Evolutionary conservation across 306 rosid genomes (phyloP).

Genomic region (Purshia tridentata): DNA sequence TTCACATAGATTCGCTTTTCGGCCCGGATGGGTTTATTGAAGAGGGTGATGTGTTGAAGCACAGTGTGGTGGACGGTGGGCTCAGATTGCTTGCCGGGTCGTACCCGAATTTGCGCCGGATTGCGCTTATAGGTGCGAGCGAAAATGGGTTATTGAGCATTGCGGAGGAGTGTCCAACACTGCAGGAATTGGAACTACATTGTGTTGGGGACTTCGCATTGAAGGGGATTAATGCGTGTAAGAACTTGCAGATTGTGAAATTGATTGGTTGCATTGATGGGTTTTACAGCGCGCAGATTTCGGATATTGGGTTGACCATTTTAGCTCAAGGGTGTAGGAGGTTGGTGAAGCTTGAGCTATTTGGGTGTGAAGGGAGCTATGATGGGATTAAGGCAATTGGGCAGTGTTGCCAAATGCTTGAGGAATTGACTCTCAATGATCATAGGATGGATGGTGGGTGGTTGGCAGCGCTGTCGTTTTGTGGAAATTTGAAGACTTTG

Average conservation of each 20-base stretch:
- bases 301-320: constrained; percentile 83
- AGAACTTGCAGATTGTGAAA: constrained; percentile 67
- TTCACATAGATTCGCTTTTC: constrained; percentile 52
- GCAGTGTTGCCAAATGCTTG: constrained; percentile 82
- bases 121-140: constrained; percentile 62
- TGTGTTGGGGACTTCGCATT: constrained; percentile 48
- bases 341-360: constrained; percentile 77
- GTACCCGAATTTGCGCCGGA: constrained; percentile 56
- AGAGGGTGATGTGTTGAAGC: constrained; percentile 48
- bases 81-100: constrained; percentile 46
- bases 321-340: constrained; percentile 84
- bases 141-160: constrained; percentile 61
- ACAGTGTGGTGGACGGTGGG: constrained; percentile 60
- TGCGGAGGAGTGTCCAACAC: constrained; percentile 67
- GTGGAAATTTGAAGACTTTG: constrained; percentile 79
- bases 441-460: constrained; percentile 92
- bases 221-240: constrained; percentile 52
- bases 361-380: constrained; percentile 84
- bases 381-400: constrained; percentile 93
- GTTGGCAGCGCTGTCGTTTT: constrained; percentile 66
- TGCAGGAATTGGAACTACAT: constrained; percentile 84
- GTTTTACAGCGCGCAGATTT: constrained; percentile 51
- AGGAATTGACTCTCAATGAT: constrained; percentile 65
- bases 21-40: constrained; percentile 43
- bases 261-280: constrained; percentile 50